Percentiles rank a stretch among this genome's conserved stretches.
These are phyloP conservation scores for Mucor piriformis DNA, from an alignment of 371 early-diverging fungal genomes.

Conservation along the genomic window DNA sequence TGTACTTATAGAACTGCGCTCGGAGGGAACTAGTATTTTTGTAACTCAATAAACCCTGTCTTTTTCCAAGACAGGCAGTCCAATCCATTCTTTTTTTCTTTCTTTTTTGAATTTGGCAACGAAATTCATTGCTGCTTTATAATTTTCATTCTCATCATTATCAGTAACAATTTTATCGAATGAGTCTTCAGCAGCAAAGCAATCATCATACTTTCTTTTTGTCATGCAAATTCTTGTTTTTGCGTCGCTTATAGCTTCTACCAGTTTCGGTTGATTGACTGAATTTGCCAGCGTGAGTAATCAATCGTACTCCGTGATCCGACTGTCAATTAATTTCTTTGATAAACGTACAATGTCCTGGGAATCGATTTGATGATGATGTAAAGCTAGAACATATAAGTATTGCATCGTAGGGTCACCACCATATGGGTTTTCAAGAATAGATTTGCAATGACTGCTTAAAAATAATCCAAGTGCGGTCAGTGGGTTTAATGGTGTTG, in stretches of 20 bases:
- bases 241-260: too few relatives aligned
- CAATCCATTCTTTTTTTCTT: not conserved
- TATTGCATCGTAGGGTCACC: slow-evolving; percentile 4
- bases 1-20: not conserved
- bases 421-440: slow-evolving; percentile 12
- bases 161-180: too few relatives aligned
- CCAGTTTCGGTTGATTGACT: too few relatives aligned
- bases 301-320: not conserved
- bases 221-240: too few relatives aligned
- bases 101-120: not conserved
- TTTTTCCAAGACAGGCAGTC: not conserved
- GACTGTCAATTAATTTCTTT: not conserved
- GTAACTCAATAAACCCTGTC: not conserved
- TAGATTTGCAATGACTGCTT: slow-evolving; percentile 11
- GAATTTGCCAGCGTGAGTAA: too few relatives aligned
- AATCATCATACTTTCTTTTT: too few relatives aligned
- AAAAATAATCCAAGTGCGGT: slow-evolving; percentile 16
- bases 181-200: too few relatives aligned
- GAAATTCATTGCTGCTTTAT: not conserved
- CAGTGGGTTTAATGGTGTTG: slow-evolving; percentile 8
- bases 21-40: not conserved
- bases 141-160: not conserved
- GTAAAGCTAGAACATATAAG: not conserved
- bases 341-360: not conserved
- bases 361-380: not conserved